A percentile compares a stretch with the other conserved stretches of the same genome.
Evolutionary conservation across 345 rosid genomes (phyloP).

Genomic region (Moricandia moricandioides): DNA sequence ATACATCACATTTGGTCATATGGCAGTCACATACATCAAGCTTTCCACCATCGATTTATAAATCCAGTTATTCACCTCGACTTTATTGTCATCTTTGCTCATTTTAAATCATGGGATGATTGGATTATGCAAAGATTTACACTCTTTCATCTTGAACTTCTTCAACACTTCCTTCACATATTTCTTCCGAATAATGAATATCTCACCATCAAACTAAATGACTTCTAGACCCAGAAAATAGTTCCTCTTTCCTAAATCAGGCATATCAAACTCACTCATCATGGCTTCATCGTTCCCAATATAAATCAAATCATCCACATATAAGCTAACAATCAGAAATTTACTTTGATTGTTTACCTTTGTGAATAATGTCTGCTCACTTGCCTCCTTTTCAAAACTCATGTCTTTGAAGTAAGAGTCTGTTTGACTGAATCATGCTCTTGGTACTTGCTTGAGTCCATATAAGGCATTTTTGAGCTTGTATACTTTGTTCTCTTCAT

Average conservation of each 20-base stretch:
- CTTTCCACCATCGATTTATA: too few species aligned
- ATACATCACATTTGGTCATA: too few species aligned
- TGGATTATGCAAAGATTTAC: too few species aligned
- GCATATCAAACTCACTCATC: slow-evolving; percentile 4
- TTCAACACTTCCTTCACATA: too few species aligned
- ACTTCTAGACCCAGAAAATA: too few species aligned
- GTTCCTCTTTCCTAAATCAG: neutral
- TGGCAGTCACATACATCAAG: too few species aligned
- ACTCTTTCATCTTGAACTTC: too few species aligned
- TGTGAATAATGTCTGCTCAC: neutral
- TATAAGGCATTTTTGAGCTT: neutral
- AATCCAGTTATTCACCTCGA: too few species aligned
- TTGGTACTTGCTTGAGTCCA: neutral
- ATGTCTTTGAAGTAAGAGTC: neutral
- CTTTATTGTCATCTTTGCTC: too few species aligned
- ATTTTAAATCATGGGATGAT: too few species aligned
- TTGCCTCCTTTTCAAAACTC: neutral
- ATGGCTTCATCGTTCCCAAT: neutral
- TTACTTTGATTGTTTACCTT: neutral
- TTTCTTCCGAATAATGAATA: too few species aligned
- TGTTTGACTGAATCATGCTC: neutral
- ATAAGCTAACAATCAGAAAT: neutral
- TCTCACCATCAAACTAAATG: too few species aligned
- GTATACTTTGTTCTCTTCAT: neutral
- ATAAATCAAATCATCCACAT: slow-evolving; percentile 19